Percentiles rank a stretch among this genome's conserved stretches.
Conservation (phyloP, 306 rosid genomes). For the Quercus engelmannii region DNA sequence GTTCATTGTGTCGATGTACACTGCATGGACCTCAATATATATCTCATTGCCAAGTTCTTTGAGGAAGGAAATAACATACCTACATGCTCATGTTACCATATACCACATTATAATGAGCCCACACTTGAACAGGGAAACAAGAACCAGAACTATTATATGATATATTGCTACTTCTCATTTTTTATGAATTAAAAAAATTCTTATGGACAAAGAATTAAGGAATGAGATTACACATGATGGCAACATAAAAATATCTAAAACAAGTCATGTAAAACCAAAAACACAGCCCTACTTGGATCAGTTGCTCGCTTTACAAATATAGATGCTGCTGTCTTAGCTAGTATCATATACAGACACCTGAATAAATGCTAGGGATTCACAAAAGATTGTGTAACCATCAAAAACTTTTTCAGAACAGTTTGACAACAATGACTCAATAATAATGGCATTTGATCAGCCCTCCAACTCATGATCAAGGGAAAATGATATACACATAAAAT, state of each 20-base stretch:
- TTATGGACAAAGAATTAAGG: neutral
- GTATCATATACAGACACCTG: neutral
- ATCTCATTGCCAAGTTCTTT: conserved; percentile 91
- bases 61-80: conserved; percentile 76
- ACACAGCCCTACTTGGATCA: neutral
- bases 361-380: neutral
- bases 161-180: neutral
- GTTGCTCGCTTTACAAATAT: neutral
- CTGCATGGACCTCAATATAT: conserved; percentile 80
- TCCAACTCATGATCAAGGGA: neutral
- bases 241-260: neutral
- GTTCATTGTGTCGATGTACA: conserved; percentile 88
- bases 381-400: neutral
- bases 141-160: conserved; percentile 14
- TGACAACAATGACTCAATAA: neutral
- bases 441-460: neutral
- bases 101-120: conserved; percentile 13
- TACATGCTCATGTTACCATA: conserved; percentile 37
- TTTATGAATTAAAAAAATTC: neutral
- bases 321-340: neutral
- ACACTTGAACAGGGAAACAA: neutral
- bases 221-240: neutral
- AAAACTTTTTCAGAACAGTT: neutral
- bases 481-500: neutral
- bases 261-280: neutral